A percentile compares a stretch with the other conserved stretches of the same genome.
Evolutionary conservation across 2,329 filamentous ascomycete genomes (phyloP).

Genomic region (Fusarium praegraminearum): DNA sequence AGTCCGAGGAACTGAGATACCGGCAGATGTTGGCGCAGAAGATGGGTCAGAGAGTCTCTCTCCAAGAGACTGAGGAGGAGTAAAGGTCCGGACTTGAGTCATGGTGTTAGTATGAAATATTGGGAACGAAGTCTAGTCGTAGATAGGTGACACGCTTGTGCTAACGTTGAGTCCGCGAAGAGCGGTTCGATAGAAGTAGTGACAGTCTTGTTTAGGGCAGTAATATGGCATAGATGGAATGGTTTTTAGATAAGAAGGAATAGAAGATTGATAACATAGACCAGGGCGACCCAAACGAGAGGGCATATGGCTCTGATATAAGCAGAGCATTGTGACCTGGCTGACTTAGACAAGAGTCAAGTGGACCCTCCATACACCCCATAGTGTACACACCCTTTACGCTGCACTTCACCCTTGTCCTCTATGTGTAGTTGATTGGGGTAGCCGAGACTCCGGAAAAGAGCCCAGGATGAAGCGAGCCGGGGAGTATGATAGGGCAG

Average conservation of each 20-base stretch:
- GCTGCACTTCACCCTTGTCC: slow-evolving; percentile 23
- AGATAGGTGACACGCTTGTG: slow-evolving; percentile 81
- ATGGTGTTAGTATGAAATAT: slow-evolving; percentile 51
- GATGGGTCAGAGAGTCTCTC: slow-evolving; percentile 69
- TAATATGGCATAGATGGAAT: slow-evolving; percentile 77
- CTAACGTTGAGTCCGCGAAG: slow-evolving; percentile 86
- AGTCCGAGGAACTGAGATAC: slow-evolving; percentile 56
- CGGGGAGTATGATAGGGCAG: slow-evolving; percentile 34
- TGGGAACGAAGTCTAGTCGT: slow-evolving; percentile 64
- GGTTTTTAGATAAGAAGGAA: slow-evolving; percentile 22
- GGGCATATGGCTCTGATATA: slow-evolving; percentile 46
- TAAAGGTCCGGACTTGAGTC: slow-evolving; percentile 57
- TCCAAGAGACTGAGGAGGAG: slow-evolving; percentile 77
- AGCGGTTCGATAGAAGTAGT: slow-evolving; percentile 93
- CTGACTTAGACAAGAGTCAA: slow-evolving; percentile 50
- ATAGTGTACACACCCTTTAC: slow-evolving; percentile 10
- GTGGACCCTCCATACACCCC: slow-evolving; percentile 44
- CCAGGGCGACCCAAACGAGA: slow-evolving; percentile 21
- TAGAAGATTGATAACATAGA: slow-evolving; percentile 19
- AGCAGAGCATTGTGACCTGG: slow-evolving; percentile 44
- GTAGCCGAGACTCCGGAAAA: slow-evolving; percentile 25
- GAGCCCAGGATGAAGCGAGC: slow-evolving; percentile 22
- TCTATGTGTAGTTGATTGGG: slow-evolving; percentile 3
- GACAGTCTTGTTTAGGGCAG: slow-evolving; percentile 87
- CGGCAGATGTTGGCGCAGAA: slow-evolving; percentile 39